Evolutionary conservation across 805 yeast genomes (phyloP), one percentile per base, ranked within the genome.

Genomic region (Novakomyces olei): DNA sequence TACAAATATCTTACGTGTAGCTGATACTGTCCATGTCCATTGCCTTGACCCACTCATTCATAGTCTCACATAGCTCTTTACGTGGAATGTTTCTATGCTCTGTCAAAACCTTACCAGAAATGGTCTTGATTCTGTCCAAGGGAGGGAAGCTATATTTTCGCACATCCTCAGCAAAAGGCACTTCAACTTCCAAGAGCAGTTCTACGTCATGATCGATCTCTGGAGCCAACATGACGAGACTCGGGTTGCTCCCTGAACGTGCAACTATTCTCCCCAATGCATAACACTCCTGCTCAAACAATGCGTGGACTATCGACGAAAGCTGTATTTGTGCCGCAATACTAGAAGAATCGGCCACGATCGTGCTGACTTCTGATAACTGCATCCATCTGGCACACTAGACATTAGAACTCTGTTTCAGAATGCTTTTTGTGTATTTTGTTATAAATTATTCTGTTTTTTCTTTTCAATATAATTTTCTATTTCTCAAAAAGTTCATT

Each of bases 141-240:
- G 41, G 74, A 2, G 81, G 67, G 10, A 69, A 56, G 41, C 67
- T 65, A 33, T 39, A 44, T 19, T 32, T 34, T 12, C 52, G 44
- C 39, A 69, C 74, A 47, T 81, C 93, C 40, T 78, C 92, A 27
- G 64, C 62, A 48, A 65, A 77, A 1, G 93, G 88, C 8, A 80
- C 46, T 29, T 50, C 2, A 61, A 70, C 35, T 69, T 72, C 58
- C 57, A 56, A 33, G 51, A 57, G 26, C 30, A 14, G 28, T 34
- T 18, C 34, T 39, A 18, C 29, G 24, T 17, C 32, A 22, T 15
- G 9, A 15, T 10, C 23, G 15, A 10, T 26, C 36, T 15, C 22
- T n/a, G 46, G 47, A 7, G 39, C 26, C 17, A 43, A 23, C 19
- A 63, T 41, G 16, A 51, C 52, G 4, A 70, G 63, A 26, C 67